phyloP scores from a whole-genome alignment of 371 early-diverging fungal species.

The Mortierella sp. region DNA sequence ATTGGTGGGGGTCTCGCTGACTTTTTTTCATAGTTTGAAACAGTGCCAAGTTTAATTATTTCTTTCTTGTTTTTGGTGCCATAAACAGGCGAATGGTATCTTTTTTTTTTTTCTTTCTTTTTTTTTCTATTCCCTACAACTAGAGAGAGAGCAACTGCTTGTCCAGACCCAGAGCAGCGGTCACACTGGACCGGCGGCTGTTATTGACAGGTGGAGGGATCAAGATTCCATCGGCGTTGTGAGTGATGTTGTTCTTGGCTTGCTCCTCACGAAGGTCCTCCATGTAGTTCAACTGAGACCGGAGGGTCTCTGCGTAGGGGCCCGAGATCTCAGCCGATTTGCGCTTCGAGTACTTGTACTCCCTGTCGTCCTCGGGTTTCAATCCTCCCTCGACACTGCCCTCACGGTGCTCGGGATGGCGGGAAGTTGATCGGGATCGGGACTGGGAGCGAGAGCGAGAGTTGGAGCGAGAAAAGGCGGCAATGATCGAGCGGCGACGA shows the following conservation, averaged over 20 bases:
- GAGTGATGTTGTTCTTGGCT: slow-evolving; percentile 1
- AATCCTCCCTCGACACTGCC: too few species aligned
- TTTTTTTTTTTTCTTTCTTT: too few species aligned
- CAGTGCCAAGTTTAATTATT: too few species aligned
- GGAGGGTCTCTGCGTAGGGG: slow-evolving; percentile 17
- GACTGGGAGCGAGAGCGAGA: slow-evolving; percentile 12
- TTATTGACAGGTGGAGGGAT: slow-evolving; percentile 24
- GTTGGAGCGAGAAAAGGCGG: slow-evolving; percentile 2
- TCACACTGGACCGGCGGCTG: slow-evolving; percentile 9
- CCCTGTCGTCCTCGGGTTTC: slow-evolving; percentile 4
- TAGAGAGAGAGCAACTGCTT: slow-evolving; percentile 3
- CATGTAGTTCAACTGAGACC: slow-evolving; percentile 26
- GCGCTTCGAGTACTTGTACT: slow-evolving; percentile 24
- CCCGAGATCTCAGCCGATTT: slow-evolving; percentile 34
- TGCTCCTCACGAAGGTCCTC: slow-evolving; percentile 23
- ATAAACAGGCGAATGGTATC: too few species aligned
- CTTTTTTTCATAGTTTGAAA: too few species aligned
- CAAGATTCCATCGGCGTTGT: slow-evolving; percentile 18
- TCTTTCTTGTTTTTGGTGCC: too few species aligned
- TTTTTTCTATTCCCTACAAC: too few species aligned
- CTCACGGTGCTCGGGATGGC: neutral
- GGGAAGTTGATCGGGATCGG: slow-evolving; percentile 1
- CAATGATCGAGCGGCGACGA: slow-evolving; percentile 15
- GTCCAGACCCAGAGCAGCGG: slow-evolving; percentile 1
- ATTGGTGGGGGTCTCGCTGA: too few species aligned